These are phyloP conservation scores for Pleoardoris graminearum DNA, from an alignment of 2,329 filamentous ascomycete species.

Conservation along the genomic window DNA sequence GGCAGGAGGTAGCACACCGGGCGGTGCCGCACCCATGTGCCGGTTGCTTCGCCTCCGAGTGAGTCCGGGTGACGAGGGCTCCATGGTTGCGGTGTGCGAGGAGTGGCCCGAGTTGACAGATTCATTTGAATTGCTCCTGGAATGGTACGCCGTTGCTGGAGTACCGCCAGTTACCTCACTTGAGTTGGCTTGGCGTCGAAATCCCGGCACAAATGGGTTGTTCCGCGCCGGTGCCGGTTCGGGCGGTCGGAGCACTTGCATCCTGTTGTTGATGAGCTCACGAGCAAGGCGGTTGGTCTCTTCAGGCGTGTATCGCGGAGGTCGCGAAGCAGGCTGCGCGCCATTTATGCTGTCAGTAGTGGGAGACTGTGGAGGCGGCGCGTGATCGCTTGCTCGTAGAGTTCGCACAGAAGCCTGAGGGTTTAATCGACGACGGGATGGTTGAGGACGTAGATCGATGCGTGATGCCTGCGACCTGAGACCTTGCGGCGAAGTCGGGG, in stretches of 20 bases:
- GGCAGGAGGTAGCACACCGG: slow-evolving; percentile 26
- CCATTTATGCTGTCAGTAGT: slow-evolving; percentile 20
- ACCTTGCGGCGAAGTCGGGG: slow-evolving; percentile 22
- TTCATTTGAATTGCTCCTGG: slow-evolving; percentile 41
- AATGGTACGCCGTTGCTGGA: slow-evolving; percentile 24
- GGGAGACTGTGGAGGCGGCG: slow-evolving; percentile 35
- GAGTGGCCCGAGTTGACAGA: slow-evolving; percentile 35
- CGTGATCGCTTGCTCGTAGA: slow-evolving; percentile 39
- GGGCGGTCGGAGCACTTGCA: slow-evolving; percentile 36
- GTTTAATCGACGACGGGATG: slow-evolving; percentile 41
- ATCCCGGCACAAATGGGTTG: slow-evolving; percentile 42
- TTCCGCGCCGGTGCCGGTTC: slow-evolving; percentile 33
- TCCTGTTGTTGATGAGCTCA: slow-evolving; percentile 43
- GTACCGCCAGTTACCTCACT: slow-evolving; percentile 15
- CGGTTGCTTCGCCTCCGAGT: slow-evolving; percentile 42
- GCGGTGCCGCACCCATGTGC: slow-evolving; percentile 31
- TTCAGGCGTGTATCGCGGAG: slow-evolving; percentile 37
- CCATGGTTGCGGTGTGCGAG: slow-evolving; percentile 31
- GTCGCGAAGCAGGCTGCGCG: slow-evolving; percentile 24
- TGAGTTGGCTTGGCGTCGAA: slow-evolving; percentile 33
- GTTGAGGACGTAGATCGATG: slow-evolving; percentile 40
- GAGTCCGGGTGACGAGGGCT: slow-evolving; percentile 34
- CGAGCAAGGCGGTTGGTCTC: slow-evolving; percentile 41
- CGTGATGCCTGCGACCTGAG: slow-evolving; percentile 43
- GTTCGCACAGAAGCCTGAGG: slow-evolving; percentile 43